Conservation (phyloP, 176 grass and related monocot species). For the Oryza coarctata region DNA sequence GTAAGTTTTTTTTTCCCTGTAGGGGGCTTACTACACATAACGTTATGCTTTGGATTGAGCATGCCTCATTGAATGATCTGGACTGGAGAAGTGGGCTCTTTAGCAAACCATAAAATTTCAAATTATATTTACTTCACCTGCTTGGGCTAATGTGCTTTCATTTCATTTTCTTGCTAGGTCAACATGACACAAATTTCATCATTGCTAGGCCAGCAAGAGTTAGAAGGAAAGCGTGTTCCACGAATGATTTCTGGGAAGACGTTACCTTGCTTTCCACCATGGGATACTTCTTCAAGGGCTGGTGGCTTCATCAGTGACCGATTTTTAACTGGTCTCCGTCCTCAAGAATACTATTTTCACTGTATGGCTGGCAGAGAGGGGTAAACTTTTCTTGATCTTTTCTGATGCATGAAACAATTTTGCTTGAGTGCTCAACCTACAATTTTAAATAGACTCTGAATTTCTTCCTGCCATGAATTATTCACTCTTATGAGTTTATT, state of each 20-base stretch:
- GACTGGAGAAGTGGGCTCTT: neutral
- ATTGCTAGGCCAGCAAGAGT: conserved; percentile 84
- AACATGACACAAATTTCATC: conserved; percentile 98
- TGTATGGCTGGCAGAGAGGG: conserved; percentile 99
- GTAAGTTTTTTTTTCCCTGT: conserved; percentile 46
- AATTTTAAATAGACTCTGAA: neutral
- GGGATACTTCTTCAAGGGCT: conserved; percentile 77
- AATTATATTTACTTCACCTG: neutral
- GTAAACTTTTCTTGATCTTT: conserved; percentile 40
- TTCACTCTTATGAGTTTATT: neutral
- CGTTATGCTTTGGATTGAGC: conserved; percentile 13
- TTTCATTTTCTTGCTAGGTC: conserved; percentile 56
- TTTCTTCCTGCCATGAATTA: neutral
- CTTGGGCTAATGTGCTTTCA: conserved; percentile 2
- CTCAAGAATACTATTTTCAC: conserved; percentile 98
- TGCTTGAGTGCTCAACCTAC: neutral
- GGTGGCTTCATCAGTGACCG: conserved; percentile 87
- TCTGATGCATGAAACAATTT: conserved; percentile 13
- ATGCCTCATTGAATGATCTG: neutral
- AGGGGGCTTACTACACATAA: neutral
- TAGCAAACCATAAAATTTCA: neutral
- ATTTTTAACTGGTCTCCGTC: conserved; percentile 92
- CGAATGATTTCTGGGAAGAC: conserved; percentile 94
- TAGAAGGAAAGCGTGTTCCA: conserved; percentile 93
- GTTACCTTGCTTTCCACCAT: conserved; percentile 85